phyloP scores from a whole-genome alignment of 208 protist genomes.

The Trypanosoma conorhini region DNA sequence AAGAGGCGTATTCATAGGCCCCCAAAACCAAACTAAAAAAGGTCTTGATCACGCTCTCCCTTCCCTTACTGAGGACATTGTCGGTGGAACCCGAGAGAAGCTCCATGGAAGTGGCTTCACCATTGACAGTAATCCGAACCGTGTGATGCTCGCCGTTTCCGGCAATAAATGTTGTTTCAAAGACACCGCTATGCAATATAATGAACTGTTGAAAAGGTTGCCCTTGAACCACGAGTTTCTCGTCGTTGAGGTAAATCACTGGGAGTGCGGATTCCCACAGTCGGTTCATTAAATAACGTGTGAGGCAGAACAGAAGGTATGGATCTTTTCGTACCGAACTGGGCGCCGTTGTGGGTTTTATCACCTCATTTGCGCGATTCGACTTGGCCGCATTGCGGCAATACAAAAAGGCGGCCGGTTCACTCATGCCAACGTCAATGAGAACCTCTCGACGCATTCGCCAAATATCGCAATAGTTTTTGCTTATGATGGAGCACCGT shows the following conservation, averaged over 20 bases:
- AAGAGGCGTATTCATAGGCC: conserved; percentile 73
- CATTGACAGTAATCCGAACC: conserved; percentile 27
- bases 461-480: conserved; percentile 91
- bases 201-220: conserved; percentile 61
- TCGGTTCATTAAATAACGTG: conserved; percentile 33
- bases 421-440: conserved; percentile 84
- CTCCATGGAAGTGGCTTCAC: conserved; percentile 10
- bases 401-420: conserved; percentile 80
- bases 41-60: neutral
- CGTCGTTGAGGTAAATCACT: conserved; percentile 73
- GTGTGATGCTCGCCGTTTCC: conserved; percentile 48
- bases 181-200: conserved; percentile 56
- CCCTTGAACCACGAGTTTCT: conserved; percentile 72
- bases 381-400: conserved; percentile 70
- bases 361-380: conserved; percentile 56
- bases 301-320: conserved; percentile 72
- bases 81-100: neutral
- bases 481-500: conserved; percentile 63
- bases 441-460: conserved; percentile 66
- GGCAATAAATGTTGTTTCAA: conserved; percentile 64
- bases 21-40: conserved; percentile 60
- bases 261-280: conserved; percentile 67
- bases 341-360: conserved; percentile 34
- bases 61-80: neutral
- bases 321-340: conserved; percentile 57